Conservation (phyloP, 1,139 yeast genomes). For the Pneumocystis sp. region DNA sequence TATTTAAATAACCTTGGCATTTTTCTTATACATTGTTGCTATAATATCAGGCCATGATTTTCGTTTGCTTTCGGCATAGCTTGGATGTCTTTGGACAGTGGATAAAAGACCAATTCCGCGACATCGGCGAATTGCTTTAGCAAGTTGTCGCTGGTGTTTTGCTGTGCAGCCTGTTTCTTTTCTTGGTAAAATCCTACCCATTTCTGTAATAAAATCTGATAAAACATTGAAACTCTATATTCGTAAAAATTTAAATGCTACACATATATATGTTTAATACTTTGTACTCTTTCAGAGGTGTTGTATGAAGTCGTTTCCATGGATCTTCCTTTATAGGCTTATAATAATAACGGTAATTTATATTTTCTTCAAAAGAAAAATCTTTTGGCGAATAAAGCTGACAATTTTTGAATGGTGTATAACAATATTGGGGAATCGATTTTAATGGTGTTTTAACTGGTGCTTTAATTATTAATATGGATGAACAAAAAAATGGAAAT, state of each 20-base stretch:
- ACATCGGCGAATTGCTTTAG: constrained; percentile 53
- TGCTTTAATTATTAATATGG: not conserved
- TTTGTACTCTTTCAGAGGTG: not conserved
- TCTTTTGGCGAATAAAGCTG: not conserved
- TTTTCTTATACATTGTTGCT: not conserved
- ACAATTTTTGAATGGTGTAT: not conserved
- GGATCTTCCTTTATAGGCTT: not conserved
- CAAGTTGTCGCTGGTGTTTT: constrained; percentile 43
- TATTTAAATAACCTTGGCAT: not conserved
- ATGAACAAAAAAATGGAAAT: not conserved
- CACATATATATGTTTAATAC: not conserved
- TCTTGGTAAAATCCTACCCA: constrained; percentile 13
- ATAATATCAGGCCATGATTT: not conserved
- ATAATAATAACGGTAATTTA: not conserved
- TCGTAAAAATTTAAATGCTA: not conserved
- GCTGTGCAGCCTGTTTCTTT: constrained; percentile 21
- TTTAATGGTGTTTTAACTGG: not conserved
- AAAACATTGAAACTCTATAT: not conserved
- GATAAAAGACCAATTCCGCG: constrained; percentile 56
- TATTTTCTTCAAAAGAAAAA: not conserved
- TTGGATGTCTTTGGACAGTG: not conserved
- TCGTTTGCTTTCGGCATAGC: not conserved
- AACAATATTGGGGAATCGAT: not conserved
- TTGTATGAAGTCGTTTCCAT: not conserved
- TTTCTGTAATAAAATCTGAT: constrained; percentile 7